Conservation (phyloP, 2,329 filamentous ascomycete genomes). For the Aspergillus texensis region DNA sequence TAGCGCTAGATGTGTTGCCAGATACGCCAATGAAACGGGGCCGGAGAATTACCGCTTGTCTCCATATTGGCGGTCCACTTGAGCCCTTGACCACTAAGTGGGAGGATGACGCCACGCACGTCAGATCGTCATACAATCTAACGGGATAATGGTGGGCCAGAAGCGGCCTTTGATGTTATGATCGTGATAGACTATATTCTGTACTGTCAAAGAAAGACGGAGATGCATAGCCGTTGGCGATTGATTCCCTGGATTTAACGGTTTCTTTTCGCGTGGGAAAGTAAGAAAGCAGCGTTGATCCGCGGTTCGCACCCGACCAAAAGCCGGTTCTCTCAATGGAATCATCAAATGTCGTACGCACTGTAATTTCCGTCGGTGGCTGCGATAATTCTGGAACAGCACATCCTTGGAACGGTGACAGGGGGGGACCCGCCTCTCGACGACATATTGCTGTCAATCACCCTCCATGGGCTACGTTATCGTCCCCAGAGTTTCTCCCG, state of each 20-base stretch:
- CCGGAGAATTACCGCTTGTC: conserved; percentile 9
- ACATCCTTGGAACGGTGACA: conserved; percentile 2
- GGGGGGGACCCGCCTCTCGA: conserved; percentile 2
- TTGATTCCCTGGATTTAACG: background rate
- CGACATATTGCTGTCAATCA: background rate
- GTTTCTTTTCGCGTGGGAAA: background rate
- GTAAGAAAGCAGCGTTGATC: background rate
- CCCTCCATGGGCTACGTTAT: background rate
- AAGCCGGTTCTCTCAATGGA: background rate
- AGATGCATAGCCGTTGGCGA: background rate
- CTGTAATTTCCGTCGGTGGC: background rate
- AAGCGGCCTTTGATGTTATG: background rate
- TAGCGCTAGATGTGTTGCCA: conserved; percentile 10
- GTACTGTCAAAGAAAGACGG: background rate
- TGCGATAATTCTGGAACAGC: background rate
- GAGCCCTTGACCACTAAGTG: background rate
- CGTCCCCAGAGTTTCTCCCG: background rate
- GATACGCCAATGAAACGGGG: conserved; percentile 10
- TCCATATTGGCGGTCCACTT: conserved; percentile 11
- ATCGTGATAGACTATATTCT: background rate
- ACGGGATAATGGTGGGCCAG: background rate
- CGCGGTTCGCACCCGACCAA: background rate
- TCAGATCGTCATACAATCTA: conserved; percentile 10
- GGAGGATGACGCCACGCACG: conserved; percentile 26
- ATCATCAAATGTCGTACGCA: background rate